phyloP scores from a whole-genome alignment of 2,329 filamentous ascomycete genomes.

The Beauveria varroae region DNA sequence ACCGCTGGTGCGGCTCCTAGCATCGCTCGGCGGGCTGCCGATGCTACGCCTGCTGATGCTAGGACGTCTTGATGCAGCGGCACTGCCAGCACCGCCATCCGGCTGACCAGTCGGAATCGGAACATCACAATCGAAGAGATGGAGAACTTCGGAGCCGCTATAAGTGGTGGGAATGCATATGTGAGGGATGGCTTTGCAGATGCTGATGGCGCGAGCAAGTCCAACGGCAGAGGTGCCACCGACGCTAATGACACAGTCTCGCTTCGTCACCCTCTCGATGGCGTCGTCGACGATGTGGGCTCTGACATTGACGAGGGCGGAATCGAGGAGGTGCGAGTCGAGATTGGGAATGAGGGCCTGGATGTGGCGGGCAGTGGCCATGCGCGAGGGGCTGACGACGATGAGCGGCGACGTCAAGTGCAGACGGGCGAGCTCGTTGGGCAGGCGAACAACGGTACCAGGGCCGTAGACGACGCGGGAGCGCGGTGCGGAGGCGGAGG shows the following conservation, averaged over 20 bases:
- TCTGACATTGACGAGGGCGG: slow-evolving; percentile 23
- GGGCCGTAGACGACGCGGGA: slow-evolving; percentile 29
- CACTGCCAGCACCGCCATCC: slow-evolving; percentile 7
- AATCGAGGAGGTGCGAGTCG: slow-evolving; percentile 25
- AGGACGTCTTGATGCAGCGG: not conserved
- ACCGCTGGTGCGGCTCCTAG: slow-evolving; percentile 9
- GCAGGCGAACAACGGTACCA: slow-evolving; percentile 24
- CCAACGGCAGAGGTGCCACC: slow-evolving; percentile 57
- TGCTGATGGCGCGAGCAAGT: slow-evolving; percentile 46
- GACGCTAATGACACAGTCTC: slow-evolving; percentile 53
- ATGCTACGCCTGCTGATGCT: slow-evolving; percentile 8
- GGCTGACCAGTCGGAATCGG: slow-evolving; percentile 7
- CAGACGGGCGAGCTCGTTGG: slow-evolving; percentile 26
- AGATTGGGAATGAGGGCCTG: slow-evolving; percentile 27
- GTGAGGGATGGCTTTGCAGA: slow-evolving; percentile 46
- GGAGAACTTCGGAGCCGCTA: slow-evolving; percentile 54
- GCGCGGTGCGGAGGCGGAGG: slow-evolving; percentile 11
- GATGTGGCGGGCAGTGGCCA: slow-evolving; percentile 26
- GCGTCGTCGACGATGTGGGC: slow-evolving; percentile 22
- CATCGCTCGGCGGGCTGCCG: slow-evolving; percentile 4
- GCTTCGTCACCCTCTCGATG: slow-evolving; percentile 24
- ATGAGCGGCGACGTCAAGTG: slow-evolving; percentile 27
- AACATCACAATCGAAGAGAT: slow-evolving; percentile 19
- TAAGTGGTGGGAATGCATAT: slow-evolving; percentile 54
- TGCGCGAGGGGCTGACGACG: slow-evolving; percentile 30